Evolutionary conservation across 1,284 basidiomycete species (phyloP).

Genomic region (Leccinum glutinopallens): DNA sequence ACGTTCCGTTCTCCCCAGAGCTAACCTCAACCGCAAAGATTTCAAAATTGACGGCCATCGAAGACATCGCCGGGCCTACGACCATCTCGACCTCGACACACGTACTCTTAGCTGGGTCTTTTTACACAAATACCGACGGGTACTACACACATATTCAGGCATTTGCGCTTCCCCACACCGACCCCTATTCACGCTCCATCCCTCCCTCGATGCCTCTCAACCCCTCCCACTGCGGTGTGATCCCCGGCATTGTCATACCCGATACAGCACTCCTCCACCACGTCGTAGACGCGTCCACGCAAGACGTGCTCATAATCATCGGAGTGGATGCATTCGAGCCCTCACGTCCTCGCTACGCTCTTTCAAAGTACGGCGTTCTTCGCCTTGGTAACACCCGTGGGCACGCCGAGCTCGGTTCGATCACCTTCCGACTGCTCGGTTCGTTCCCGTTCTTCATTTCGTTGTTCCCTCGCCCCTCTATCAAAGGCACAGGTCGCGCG

Average conservation of each 20-base stretch:
- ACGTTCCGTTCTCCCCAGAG: background rate
- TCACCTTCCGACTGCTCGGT: constrained; percentile 19
- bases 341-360: constrained; percentile 9
- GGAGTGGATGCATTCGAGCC: constrained; percentile 11
- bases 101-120: constrained; percentile 13
- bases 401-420: constrained; percentile 6
- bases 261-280: constrained; percentile 17
- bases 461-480: constrained; percentile 16
- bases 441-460: background rate
- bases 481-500: constrained; percentile 19
- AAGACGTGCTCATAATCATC: constrained; percentile 20
- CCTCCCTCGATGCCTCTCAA: constrained; percentile 8
- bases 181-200: background rate
- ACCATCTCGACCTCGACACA: constrained; percentile 28
- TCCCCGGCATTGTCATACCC: constrained; percentile 7
- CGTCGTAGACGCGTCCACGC: constrained; percentile 12
- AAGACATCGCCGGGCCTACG: background rate
- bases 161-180: constrained; percentile 13
- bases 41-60: background rate
- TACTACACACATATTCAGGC: constrained; percentile 22
- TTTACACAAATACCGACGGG: constrained; percentile 1
- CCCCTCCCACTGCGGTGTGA: constrained; percentile 15
- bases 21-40: constrained; percentile 5
- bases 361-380: constrained; percentile 14
- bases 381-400: constrained; percentile 5